Conservation (phyloP, 108 stramenopile genomes). For the Epipyxis sp. region DNA sequence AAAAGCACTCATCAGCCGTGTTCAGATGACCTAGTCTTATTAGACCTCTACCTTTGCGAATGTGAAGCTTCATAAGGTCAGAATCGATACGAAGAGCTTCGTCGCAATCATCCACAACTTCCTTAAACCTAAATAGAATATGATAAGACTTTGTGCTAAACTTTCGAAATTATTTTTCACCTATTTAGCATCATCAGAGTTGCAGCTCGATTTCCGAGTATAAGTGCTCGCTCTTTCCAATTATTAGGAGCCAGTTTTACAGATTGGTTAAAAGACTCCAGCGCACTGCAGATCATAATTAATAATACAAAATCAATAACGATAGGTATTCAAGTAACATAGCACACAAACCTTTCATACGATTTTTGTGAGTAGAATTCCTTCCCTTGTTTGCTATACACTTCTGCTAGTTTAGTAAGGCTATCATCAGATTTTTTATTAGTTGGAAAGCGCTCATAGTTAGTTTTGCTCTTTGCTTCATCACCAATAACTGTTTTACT, state of each 20-base stretch:
- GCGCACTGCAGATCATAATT: background rate
- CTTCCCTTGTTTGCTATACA: constrained; percentile 29
- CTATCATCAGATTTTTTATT: background rate
- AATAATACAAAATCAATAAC: background rate
- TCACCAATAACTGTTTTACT: no score
- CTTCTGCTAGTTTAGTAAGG: background rate
- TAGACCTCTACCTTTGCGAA: constrained; percentile 3
- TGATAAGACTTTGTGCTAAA: no score
- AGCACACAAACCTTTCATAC: constrained; percentile 14
- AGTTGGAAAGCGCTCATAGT: background rate
- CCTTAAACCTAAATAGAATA: background rate
- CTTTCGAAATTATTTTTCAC: background rate
- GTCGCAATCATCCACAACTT: constrained; percentile 22
- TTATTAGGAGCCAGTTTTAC: constrained; percentile 13
- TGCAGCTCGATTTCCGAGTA: constrained; percentile 16
- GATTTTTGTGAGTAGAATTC: background rate
- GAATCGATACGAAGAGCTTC: background rate
- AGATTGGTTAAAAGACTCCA: constrained; percentile 2
- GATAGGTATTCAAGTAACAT: background rate
- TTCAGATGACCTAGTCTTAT: background rate
- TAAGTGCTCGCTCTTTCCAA: background rate
- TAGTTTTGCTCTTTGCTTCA: background rate
- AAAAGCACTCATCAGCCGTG: background rate
- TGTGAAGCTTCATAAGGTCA: background rate
- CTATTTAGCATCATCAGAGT: background rate